These are phyloP conservation scores for Fraxinus xanthoxyloides DNA, from an alignment of 305 asterid species.

Conservation along the genomic window DNA sequence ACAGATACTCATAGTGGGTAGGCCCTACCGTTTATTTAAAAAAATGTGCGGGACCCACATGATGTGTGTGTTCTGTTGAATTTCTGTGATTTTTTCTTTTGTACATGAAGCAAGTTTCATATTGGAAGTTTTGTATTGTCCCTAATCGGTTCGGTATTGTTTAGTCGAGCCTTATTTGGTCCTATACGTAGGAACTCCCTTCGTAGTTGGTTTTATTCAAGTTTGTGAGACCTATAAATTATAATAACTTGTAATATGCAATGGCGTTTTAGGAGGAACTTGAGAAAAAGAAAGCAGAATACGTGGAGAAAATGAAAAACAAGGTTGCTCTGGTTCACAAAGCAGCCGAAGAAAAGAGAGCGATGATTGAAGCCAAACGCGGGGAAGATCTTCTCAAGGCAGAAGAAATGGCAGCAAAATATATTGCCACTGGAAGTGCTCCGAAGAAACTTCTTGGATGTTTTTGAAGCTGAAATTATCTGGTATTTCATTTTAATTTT, in stretches of 20 bases:
- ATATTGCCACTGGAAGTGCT: conserved; percentile 31
- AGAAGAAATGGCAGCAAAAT: conserved; percentile 50
- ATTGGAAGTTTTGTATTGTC: background rate
- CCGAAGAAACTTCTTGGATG: conserved; percentile 46
- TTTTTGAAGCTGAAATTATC: conserved; percentile 30
- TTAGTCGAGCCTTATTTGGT: background rate
- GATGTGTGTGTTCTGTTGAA: too few relatives aligned
- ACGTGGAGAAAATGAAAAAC: conserved; percentile 53
- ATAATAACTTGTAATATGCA: background rate
- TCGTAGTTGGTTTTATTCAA: background rate
- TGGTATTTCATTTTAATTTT: background rate
- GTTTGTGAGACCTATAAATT: background rate
- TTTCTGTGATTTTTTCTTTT: too few relatives aligned
- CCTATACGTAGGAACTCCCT: background rate
- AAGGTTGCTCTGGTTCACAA: conserved; percentile 43
- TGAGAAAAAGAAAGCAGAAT: conserved; percentile 50
- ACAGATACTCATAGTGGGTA: too few relatives aligned
- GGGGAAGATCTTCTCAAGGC: conserved; percentile 33
- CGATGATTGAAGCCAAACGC: conserved; percentile 36
- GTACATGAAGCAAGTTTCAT: too few relatives aligned
- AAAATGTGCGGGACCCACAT: too few relatives aligned
- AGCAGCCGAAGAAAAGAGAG: conserved; percentile 53
- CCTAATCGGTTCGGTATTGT: background rate
- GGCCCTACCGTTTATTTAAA: too few relatives aligned
- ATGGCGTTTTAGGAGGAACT: conserved; percentile 38